These are phyloP conservation scores for Microcos paniculata DNA, from an alignment of 345 rosid species.

Conservation along the genomic window DNA sequence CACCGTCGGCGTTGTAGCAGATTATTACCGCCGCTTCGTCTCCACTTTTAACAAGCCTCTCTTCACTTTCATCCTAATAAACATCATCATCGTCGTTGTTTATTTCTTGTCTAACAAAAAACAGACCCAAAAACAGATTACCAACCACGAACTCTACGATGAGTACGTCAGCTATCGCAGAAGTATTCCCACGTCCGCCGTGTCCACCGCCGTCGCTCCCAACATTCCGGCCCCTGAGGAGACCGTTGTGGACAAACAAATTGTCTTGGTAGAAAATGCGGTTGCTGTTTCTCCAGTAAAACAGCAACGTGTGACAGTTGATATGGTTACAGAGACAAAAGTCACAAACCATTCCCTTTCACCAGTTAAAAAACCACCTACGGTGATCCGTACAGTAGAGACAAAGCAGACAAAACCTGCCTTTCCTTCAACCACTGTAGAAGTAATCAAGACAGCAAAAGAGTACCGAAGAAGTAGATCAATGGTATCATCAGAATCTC, in stretches of 20 bases:
- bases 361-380: background rate
- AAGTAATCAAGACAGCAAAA: background rate
- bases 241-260: background rate
- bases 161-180: conserved; percentile 10
- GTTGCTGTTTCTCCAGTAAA: background rate
- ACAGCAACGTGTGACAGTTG: background rate
- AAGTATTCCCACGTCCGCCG: background rate
- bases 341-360: conserved; percentile 1
- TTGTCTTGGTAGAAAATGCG: conserved; percentile 12
- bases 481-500: conserved; percentile 9
- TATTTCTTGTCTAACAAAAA: background rate
- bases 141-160: background rate
- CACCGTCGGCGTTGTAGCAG: background rate
- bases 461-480: conserved; percentile 7
- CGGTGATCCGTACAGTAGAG: background rate
- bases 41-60: background rate
- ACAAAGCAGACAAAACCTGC: background rate
- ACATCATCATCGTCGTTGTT: conserved; percentile 6
- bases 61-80: background rate
- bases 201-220: background rate
- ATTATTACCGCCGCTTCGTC: background rate
- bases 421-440: background rate
- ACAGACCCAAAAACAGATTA: background rate
- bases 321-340: background rate
- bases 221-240: background rate